These are phyloP conservation scores for Alternaria rosae DNA, from an alignment of 2,329 filamentous ascomycete genomes.

Conservation along the genomic window DNA sequence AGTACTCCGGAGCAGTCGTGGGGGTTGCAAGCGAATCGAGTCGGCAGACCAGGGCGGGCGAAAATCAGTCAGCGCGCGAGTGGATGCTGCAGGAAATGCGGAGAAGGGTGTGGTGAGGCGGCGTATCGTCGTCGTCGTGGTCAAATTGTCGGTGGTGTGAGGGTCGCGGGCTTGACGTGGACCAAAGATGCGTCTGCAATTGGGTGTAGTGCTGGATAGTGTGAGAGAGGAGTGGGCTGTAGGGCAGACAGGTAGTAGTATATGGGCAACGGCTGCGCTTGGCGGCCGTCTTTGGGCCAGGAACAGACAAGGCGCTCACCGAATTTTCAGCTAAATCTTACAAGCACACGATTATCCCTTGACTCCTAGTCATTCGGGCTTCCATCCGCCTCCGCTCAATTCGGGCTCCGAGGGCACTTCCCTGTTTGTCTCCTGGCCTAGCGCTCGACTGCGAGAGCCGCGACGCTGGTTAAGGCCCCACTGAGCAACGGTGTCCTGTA, in stretches of 20 bases:
- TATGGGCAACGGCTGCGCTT: conserved; percentile 11
- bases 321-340: conserved; percentile 18
- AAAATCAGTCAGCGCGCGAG: conserved; percentile 8
- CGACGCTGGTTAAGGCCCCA: conserved; percentile 16
- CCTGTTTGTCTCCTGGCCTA: conserved; percentile 18
- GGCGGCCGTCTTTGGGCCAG: conserved; percentile 6
- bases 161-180: background rate
- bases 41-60: conserved; percentile 23
- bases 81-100: conserved; percentile 11
- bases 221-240: conserved; percentile 3
- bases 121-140: background rate
- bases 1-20: conserved; percentile 33
- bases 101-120: conserved; percentile 11
- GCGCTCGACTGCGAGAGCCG: conserved; percentile 10
- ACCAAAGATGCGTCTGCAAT: background rate
- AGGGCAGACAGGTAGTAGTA: conserved; percentile 4
- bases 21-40: conserved; percentile 29
- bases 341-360: conserved; percentile 12
- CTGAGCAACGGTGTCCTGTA: conserved; percentile 13
- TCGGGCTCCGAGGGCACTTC: conserved; percentile 15
- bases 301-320: conserved; percentile 16
- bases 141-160: background rate
- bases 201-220: conserved; percentile 2
- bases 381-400: conserved; percentile 10
- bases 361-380: conserved; percentile 13